Evolutionary conservation across 192 early-diverging fungal species (phyloP).

Genomic region (Podila epicladia): DNA sequence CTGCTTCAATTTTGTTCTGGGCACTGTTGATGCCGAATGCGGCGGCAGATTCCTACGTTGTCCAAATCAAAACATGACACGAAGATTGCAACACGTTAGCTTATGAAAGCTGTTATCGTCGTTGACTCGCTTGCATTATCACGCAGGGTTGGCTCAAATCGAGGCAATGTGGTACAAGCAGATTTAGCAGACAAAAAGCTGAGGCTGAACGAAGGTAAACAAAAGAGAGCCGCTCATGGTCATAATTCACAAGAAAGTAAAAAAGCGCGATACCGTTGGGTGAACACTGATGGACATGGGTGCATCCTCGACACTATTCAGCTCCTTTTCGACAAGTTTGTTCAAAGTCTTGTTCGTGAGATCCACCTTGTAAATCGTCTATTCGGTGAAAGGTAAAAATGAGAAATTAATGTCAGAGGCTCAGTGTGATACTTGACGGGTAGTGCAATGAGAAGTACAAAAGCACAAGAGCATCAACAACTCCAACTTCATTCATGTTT

Average conservation of each 20-base stretch:
- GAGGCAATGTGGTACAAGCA: not conserved
- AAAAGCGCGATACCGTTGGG: constrained; percentile 67
- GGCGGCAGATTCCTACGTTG: constrained; percentile 61
- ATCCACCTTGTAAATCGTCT: constrained; percentile 66
- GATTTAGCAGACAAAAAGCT: not conserved
- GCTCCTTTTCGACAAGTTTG: constrained; percentile 45
- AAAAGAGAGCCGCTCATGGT: not conserved
- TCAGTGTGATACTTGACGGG: not conserved
- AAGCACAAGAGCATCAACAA: not conserved
- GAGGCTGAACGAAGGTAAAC: not conserved
- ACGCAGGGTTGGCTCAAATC: not conserved
- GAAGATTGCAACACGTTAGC: not conserved
- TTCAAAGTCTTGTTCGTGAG: constrained; percentile 28
- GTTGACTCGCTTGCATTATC: not conserved
- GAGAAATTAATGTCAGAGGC: not conserved
- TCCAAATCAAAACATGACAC: not conserved
- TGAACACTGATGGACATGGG: constrained; percentile 84
- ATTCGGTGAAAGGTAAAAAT: constrained; percentile 8
- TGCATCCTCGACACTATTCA: constrained; percentile 79
- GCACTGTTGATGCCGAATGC: constrained; percentile 80
- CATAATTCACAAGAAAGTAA: not conserved
- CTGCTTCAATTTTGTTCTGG: constrained; percentile 67
- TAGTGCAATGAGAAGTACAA: not conserved
- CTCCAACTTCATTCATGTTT: not conserved
- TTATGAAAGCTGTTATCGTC: not conserved